Conservation (phyloP, 129 eudicot species). For the Flaveria linearis region DNA sequence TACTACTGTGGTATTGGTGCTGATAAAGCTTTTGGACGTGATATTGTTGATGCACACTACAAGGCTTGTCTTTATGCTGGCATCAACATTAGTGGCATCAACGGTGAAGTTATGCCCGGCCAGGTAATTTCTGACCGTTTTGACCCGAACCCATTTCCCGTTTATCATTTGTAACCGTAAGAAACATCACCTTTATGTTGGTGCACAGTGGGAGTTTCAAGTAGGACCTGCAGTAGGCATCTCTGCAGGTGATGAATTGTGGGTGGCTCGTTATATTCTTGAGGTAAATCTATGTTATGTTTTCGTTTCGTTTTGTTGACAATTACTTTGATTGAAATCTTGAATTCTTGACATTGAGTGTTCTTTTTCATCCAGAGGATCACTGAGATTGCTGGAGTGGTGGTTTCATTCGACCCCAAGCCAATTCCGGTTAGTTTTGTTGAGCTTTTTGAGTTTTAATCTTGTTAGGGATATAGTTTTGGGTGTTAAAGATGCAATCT, state of each 20-base stretch:
- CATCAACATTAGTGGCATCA: slow-evolving; percentile 64
- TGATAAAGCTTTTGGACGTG: slow-evolving; percentile 64
- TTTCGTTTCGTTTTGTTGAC: neutral
- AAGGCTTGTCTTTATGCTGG: slow-evolving; percentile 73
- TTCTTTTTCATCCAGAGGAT: neutral
- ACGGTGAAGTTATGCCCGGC: slow-evolving; percentile 82
- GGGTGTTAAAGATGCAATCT: neutral
- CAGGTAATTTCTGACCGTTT: neutral
- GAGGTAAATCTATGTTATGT: neutral
- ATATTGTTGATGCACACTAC: slow-evolving; percentile 63
- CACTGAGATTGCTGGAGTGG: slow-evolving; percentile 25
- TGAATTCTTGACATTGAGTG: neutral
- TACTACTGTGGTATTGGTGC: slow-evolving; percentile 73
- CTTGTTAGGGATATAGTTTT: neutral
- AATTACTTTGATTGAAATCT: neutral
- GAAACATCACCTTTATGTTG: neutral
- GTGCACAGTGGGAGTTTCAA: slow-evolving; percentile 19
- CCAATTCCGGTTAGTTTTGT: slow-evolving; percentile 1
- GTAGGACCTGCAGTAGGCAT: slow-evolving; percentile 7
- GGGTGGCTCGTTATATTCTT: slow-evolving; percentile 20
- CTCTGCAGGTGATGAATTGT: slow-evolving; percentile 12
- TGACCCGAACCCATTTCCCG: neutral
- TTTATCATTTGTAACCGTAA: neutral
- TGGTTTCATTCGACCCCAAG: slow-evolving; percentile 17
- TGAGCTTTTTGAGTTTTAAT: neutral